These are phyloP conservation scores for Gentiana macrophylla DNA, from an alignment of 257 asterid genomes.

Conservation along the genomic window DNA sequence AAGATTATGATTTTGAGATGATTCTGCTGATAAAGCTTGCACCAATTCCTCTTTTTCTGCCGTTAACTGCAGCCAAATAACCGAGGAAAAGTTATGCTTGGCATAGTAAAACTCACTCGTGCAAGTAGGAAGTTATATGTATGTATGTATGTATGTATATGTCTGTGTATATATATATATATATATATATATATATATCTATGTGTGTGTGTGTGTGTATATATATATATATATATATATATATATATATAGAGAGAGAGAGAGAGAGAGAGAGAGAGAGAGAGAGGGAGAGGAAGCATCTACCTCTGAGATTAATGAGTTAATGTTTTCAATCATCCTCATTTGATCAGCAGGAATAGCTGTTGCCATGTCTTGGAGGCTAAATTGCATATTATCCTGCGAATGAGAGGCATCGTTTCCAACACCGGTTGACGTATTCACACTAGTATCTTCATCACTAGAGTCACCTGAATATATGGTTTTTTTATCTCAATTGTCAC, in stretches of 20 bases:
- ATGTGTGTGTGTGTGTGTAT: too few relatives aligned
- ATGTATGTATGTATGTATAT: too few relatives aligned
- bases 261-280: not conserved
- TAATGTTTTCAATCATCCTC: slow-evolving; percentile 70
- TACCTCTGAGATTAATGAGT: slow-evolving; percentile 78
- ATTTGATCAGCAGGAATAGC: slow-evolving; percentile 81
- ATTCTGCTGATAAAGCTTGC: slow-evolving; percentile 68
- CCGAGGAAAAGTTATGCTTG: slow-evolving; percentile 1
- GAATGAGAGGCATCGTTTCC: slow-evolving; percentile 18
- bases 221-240: too few relatives aligned
- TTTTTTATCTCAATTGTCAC: slow-evolving; percentile 9
- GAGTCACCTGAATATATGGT: slow-evolving; percentile 16
- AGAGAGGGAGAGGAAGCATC: slow-evolving; percentile 11
- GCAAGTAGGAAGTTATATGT: slow-evolving; percentile 3
- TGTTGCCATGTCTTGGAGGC: slow-evolving; percentile 34
- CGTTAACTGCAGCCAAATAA: slow-evolving; percentile 46
- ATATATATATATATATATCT: too few relatives aligned
- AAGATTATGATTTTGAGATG: slow-evolving; percentile 61
- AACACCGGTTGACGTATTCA: slow-evolving; percentile 21
- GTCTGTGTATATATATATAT: too few relatives aligned
- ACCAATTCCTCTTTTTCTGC: slow-evolving; percentile 79
- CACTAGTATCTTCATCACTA: slow-evolving; percentile 17
- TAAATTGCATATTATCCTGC: slow-evolving; percentile 37
- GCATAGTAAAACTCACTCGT: not conserved
- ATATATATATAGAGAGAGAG: too few relatives aligned